Base-by-base conservation (phyloP, 2,329 filamentous ascomycete species). In the Penicillium sp. region DNA sequence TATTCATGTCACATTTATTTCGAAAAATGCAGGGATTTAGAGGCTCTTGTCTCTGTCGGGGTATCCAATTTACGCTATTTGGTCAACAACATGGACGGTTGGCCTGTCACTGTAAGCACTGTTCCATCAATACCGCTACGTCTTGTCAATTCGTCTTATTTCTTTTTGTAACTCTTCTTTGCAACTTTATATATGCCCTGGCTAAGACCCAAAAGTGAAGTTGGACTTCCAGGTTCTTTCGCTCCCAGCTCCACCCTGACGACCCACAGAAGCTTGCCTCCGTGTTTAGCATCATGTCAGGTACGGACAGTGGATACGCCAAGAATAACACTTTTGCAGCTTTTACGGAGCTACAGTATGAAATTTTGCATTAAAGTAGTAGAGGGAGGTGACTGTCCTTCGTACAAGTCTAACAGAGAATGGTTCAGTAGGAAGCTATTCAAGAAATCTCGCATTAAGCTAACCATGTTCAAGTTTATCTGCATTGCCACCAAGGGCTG, bases 181-280 rank as follows among this genome's bases (percentile, higher is more conserved):
- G 16, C 6, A 28, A 0, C 5, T 10, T n/a, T 4, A 8, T 4
- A 19, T 3, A 30, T n/a, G 1, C n/a, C 14, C 14, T 22, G 8
- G n/a, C 2, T 7, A 4, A 10, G 3, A 30, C 26, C 3, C 10
- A 8, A 51, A 10, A 14, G 48, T 22, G 2, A 35, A 1, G 0
- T 35, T 6, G 35, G 48, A 10, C 6, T 1, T 25, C 26, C 26
- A 48, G 45, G 26, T 48, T 30, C 45, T 30, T 26, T 30, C 45
- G 26, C 45, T 16, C 45, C 14, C 45, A 48, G 26, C 45, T 48
- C 45, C 45, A 28, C 45, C 1, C 11, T 6, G 25, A 51, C 35
- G 48, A 51, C 30, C 48, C 48, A 22, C 46, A 49, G 28, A 51
- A 51, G 48, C 48, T 51, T 51, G 11, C 35, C n/a, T 51, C 48